Evolutionary conservation across 2,329 filamentous ascomycete species (phyloP).

Genomic region (Juglanconis oblonga): DNA sequence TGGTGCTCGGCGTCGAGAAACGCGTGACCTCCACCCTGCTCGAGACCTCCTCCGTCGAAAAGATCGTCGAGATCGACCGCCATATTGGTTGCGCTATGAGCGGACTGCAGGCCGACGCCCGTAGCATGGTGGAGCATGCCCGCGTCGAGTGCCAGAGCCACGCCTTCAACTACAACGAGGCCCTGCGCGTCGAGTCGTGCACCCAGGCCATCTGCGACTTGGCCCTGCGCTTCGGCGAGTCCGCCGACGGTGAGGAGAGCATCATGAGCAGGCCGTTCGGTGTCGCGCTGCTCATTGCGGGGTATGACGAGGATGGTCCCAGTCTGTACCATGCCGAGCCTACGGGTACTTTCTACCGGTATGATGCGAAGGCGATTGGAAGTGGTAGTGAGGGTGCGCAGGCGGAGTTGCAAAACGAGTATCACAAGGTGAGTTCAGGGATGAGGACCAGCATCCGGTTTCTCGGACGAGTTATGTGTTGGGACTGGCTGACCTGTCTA

Average conservation of each 20-base stretch:
- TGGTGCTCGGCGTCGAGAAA: constrained; percentile 97
- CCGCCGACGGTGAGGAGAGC: constrained; percentile 95
- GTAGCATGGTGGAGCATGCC: constrained; percentile 97
- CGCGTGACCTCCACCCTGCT: constrained; percentile 96
- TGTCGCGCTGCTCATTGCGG: constrained; percentile 92
- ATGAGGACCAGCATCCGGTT: no score
- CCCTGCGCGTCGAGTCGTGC: constrained; percentile 91
- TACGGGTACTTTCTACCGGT: constrained; percentile 97
- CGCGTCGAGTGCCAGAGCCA: constrained; percentile 97
- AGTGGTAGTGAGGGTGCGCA: constrained; percentile 96
- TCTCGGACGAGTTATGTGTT: no score
- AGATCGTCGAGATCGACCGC: constrained; percentile 98
- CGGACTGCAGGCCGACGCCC: constrained; percentile 93
- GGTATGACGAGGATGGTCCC: constrained; percentile 95
- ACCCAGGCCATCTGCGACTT: constrained; percentile 98
- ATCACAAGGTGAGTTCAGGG: constrained; percentile 68
- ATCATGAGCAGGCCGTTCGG: constrained; percentile 98
- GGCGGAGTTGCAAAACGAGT: constrained; percentile 97
- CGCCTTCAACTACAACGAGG: constrained; percentile 96
- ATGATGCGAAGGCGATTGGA: constrained; percentile 98
- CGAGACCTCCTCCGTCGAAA: constrained; percentile 96
- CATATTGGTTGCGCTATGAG: constrained; percentile 99
- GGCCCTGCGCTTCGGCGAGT: constrained; percentile 93
- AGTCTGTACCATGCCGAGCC: constrained; percentile 98
- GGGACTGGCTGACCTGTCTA: neutral